Evolutionary conservation across 1,284 basidiomycete genomes (phyloP).

Genomic region (Naganishia cerealis): DNA sequence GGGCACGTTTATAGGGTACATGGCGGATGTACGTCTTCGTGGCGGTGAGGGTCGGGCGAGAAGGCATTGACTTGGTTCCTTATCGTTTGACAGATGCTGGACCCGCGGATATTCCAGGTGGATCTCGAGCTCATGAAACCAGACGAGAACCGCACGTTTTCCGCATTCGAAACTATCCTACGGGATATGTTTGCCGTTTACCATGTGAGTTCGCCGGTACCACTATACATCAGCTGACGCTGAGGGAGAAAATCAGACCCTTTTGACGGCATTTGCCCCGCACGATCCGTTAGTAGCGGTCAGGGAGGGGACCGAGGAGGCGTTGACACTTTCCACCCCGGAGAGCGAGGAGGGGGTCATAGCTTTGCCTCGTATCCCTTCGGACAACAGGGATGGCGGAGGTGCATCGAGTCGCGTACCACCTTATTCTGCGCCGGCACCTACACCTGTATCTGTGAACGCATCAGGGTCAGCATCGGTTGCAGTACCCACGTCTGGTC

Average conservation of each 20-base stretch:
- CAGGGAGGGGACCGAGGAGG: background rate
- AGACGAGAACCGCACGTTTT: background rate
- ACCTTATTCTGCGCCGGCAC: slow-evolving; percentile 19
- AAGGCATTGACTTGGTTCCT: background rate
- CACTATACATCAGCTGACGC: background rate
- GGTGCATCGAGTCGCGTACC: background rate
- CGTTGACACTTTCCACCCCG: background rate
- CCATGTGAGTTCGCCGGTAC: background rate
- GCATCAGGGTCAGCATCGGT: background rate
- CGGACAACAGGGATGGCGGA: background rate
- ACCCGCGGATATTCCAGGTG: slow-evolving; percentile 6
- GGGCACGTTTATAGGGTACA: slow-evolving; percentile 38
- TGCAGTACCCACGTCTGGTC: background rate
- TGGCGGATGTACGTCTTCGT: slow-evolving; percentile 37
- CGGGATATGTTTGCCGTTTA: slow-evolving; percentile 37
- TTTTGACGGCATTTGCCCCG: slow-evolving; percentile 6
- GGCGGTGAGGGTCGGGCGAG: slow-evolving; percentile 36
- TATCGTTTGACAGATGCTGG: slow-evolving; percentile 1
- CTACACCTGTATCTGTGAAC: background rate
- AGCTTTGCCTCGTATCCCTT: background rate
- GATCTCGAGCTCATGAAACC: slow-evolving; percentile 1
- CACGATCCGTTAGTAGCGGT: slow-evolving; percentile 1
- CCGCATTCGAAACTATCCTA: slow-evolving; percentile 21
- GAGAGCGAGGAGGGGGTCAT: background rate
- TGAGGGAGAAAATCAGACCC: background rate